Percentiles rank a stretch among this genome's conserved stretches.
These are phyloP conservation scores for Coemansia sp. DNA, from an alignment of 192 early-diverging fungal species.

Conservation along the genomic window DNA sequence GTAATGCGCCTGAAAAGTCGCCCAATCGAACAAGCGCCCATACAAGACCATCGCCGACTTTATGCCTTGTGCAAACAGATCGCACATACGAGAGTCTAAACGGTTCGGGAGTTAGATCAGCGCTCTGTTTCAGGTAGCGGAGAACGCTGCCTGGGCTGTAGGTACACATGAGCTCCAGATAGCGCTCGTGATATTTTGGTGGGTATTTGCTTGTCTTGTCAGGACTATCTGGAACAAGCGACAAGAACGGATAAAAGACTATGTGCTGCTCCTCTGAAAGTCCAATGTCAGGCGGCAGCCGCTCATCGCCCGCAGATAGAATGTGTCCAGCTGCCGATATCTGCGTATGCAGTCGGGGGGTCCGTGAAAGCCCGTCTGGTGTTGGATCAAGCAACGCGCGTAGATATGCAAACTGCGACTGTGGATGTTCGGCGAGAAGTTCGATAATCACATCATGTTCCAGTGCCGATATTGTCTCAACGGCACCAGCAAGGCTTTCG, in stretches of 20 bases:
- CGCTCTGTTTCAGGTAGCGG: constrained; percentile 33
- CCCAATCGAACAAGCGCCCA: constrained; percentile 48
- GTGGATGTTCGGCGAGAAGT: constrained; percentile 12
- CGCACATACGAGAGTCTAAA: constrained; percentile 40
- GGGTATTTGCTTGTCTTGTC: constrained; percentile 27
- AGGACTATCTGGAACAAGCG: constrained; percentile 24
- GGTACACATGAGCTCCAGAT: constrained; percentile 47
- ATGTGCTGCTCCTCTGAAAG: constrained; percentile 47
- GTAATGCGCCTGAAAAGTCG: constrained; percentile 48
- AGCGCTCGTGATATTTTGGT: constrained; percentile 44
- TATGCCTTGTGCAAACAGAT: constrained; percentile 23
- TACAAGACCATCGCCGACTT: constrained; percentile 40
- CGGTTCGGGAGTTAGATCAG: constrained; percentile 38
- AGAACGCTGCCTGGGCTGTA: constrained; percentile 37
- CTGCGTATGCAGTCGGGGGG: constrained; percentile 1
- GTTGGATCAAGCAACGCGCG: constrained; percentile 44
- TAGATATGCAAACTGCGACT: constrained; percentile 41
- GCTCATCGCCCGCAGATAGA: constrained; percentile 24
- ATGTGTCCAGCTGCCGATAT: background rate
- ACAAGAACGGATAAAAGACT: constrained; percentile 44
- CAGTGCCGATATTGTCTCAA: constrained; percentile 24
- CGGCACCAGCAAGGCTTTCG: constrained; percentile 24
- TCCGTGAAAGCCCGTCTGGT: constrained; percentile 13
- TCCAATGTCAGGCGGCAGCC: constrained; percentile 44
- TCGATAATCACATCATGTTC: constrained; percentile 22